These are phyloP conservation scores for Globisporangium nagaii DNA, from an alignment of 352 stramenopile species.

Conservation along the genomic window DNA sequence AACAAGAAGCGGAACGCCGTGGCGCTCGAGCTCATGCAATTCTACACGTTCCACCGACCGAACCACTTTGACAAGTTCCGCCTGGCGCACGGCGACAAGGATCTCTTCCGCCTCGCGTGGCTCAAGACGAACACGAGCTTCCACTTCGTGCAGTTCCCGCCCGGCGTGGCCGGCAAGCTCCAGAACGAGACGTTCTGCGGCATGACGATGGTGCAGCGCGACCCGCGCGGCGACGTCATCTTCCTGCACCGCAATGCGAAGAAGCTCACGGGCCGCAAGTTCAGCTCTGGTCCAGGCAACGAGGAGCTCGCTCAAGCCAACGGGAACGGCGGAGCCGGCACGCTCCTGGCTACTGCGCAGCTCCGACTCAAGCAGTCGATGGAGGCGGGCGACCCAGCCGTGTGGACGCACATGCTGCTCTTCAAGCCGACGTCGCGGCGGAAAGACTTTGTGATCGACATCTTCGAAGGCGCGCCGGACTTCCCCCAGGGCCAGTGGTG, in stretches of 20 bases:
- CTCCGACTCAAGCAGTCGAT: neutral
- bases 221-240: conserved; percentile 21
- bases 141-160: conserved; percentile 45
- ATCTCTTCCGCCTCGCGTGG: conserved; percentile 55
- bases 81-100: conserved; percentile 47
- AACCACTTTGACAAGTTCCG: conserved; percentile 35
- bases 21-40: conserved; percentile 26
- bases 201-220: conserved; percentile 43
- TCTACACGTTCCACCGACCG: conserved; percentile 43
- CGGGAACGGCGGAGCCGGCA: neutral
- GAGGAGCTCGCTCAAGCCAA: too few species aligned
- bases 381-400: conserved; percentile 32
- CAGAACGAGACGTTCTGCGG: conserved; percentile 41
- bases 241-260: conserved; percentile 51
- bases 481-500: conserved; percentile 48
- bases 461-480: conserved; percentile 26
- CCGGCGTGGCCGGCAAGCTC: conserved; percentile 29
- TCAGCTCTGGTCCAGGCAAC: conserved; percentile 1
- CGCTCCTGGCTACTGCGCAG: too few species aligned
- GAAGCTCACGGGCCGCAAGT: conserved; percentile 30
- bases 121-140: conserved; percentile 39
- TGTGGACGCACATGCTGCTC: conserved; percentile 64
- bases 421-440: conserved; percentile 44
- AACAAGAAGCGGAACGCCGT: conserved; percentile 27
- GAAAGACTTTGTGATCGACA: conserved; percentile 46